phyloP scores from a whole-genome alignment of 257 asterid genomes.

The Sherardia arvensis region DNA sequence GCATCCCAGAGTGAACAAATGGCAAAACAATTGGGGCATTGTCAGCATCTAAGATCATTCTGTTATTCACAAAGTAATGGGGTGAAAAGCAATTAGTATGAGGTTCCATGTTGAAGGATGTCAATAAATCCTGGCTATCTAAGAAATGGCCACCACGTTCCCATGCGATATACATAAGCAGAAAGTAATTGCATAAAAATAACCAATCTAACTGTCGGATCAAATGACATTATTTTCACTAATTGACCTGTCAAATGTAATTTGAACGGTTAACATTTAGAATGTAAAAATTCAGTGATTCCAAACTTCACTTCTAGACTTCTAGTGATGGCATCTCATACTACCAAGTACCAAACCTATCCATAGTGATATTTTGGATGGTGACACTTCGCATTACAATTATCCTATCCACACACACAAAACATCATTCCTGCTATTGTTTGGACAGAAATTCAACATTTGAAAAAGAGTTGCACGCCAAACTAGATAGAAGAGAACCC shows the following conservation, averaged over 20 bases:
- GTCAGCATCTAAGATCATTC: slow-evolving; percentile 82
- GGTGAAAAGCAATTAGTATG: neutral
- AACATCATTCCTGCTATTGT: neutral
- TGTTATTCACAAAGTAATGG: slow-evolving; percentile 11
- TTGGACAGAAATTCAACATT: neutral
- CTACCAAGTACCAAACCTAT: neutral
- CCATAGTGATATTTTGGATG: neutral
- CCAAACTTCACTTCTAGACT: neutral
- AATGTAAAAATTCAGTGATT: neutral
- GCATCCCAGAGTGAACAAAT: slow-evolving; percentile 90
- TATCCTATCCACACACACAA: neutral
- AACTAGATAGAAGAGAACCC: neutral
- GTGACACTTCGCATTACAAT: neutral
- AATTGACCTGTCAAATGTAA: neutral
- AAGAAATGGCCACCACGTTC: neutral
- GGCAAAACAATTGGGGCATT: slow-evolving; percentile 68
- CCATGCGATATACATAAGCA: neutral
- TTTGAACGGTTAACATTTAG: neutral
- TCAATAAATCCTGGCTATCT: neutral
- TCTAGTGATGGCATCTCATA: neutral
- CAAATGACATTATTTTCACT: neutral
- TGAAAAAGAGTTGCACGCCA: neutral
- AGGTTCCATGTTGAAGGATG: neutral
- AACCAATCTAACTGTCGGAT: neutral
- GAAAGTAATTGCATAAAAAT: neutral